Evolutionary conservation across 2,329 filamentous ascomycete species (phyloP), one percentile per base, ranked within the genome.

Genomic region (Decorospora gaudefroyi): DNA sequence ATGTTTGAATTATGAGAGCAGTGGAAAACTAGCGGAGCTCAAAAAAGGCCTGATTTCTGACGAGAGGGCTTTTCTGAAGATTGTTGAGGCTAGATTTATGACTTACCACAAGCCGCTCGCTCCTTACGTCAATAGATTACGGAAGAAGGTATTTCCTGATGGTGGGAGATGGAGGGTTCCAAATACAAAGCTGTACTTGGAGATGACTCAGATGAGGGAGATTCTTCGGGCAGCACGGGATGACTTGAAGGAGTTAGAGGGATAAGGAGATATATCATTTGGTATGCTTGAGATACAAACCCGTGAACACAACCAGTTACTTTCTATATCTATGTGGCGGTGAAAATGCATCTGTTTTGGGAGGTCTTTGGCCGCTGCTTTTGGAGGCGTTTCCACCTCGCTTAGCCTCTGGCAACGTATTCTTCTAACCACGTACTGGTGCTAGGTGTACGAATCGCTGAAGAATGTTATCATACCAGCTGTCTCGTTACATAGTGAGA

Each of bases 61-160:
- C 10, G 23, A 45, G 22, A 37, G 25, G 38, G 65, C 41, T 74
- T 74, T 51, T 34, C 62, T 42, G 57, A 47, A 18, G 62, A 55
- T 11, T 15, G 35, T 57, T 11, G 42, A 53, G 8, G 49, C 64
- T 4, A 44, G 62, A 19, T 74, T 73, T 38, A 72, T 65, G 3
- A 5, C 44, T 13, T 71, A 72, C 36, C 74, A 72, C 49, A 29
- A 65, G 39, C 54, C 68, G 25, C 56, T 76, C 17, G 51, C 70
- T 15, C 62, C 64, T 43, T 73, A 58, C 55, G 57, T 76, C 4
- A 74, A 73, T 39, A 58, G 48, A 48, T 50, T 76, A 39, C 62
- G 72, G 35, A 66, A 50, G 23, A 53, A 46, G 2, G 59, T 74
- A 9, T 74, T 73, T 51, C 67, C 64, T n/a, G 48, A 59, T 16